These are phyloP conservation scores for Fusarium pininemorale DNA, from an alignment of 2,329 filamentous ascomycete genomes.

Conservation along the genomic window DNA sequence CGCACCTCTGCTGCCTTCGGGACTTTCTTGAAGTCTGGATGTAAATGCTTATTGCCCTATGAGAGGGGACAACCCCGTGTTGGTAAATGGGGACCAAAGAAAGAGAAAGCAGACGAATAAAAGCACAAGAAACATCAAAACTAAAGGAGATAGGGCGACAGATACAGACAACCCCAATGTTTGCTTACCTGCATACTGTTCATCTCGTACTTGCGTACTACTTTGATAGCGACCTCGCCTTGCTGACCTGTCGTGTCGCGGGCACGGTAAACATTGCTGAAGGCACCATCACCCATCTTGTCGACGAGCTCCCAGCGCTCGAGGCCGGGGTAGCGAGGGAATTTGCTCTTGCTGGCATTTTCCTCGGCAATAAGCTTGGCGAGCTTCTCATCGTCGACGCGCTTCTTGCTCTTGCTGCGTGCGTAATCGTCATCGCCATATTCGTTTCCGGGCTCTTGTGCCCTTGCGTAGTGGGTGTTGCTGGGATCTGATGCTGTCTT, in stretches of 20 bases:
- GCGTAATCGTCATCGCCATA: conserved; percentile 71
- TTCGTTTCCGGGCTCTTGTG: conserved; percentile 63
- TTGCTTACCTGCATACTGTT: conserved; percentile 95
- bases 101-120: conserved; percentile 17
- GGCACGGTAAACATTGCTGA: conserved; percentile 97
- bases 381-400: conserved; percentile 72
- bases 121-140: conserved; percentile 20
- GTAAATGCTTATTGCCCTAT: conserved; percentile 91
- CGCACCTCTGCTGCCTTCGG: conserved; percentile 98
- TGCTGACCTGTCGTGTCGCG: conserved; percentile 75
- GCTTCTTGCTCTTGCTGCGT: conserved; percentile 45
- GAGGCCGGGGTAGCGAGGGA: conserved; percentile 68
- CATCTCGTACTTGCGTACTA: conserved; percentile 99
- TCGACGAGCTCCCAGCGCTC: conserved; percentile 82
- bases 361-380: conserved; percentile 92
- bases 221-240: conserved; percentile 94
- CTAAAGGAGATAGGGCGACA: conserved; percentile 36
- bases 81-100: conserved; percentile 58
- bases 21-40: conserved; percentile 95
- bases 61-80: conserved; percentile 55
- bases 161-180: conserved; percentile 35
- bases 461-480: conserved; percentile 45
- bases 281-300: conserved; percentile 99
- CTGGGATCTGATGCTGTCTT: conserved; percentile 61
- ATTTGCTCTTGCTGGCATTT: conserved; percentile 83